Base-by-base conservation (phyloP, 345 rosid species). In the Eucalyptus regnans region DNA sequence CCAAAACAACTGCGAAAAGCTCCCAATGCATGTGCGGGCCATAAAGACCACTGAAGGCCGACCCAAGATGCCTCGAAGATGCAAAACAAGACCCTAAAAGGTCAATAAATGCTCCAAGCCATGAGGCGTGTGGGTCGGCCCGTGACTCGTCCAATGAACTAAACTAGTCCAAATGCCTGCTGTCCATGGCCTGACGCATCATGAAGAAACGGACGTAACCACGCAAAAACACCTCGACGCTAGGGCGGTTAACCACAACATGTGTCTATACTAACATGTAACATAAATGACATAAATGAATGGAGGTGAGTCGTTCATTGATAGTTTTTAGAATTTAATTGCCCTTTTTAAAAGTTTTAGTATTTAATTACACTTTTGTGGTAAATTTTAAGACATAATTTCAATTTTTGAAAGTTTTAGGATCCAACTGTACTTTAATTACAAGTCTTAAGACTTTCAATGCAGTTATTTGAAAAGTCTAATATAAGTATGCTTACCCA, bases 381-480 rank as follows among this genome's bases (percentile, higher is more conserved):
- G 22, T 23, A 22, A 56, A 1, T 22, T 56, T 22, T 56, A 56
- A 0, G 11, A 22, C 0, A 22, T 56, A 12, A 56, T 56, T 4
- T 0, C 2, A 56, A 8, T 22, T 22, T 56, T 0, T 22, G 1
- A 56, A 56, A 56, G 3, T 56, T 56, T 56, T 22, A 56, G 0
- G 3, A 56, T 5, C 12, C 0, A 56, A 56, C 22, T 56, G 0
- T 22, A 0, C 5, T 56, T 22, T 56, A 33, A 1, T 22, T 56
- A 56, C 1, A 56, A 56, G 12, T 56, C 0, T 56, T 56, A 56
- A 1, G 62, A 56, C 62, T 56, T 56, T 9, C 12, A 22, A 3
- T 22, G 0, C 27, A 0, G 12, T 9, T 56, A 56, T 56, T 9
- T 29, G 0, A 9, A 56, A 23, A 4, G 62, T 56, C 12, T 23